Evolutionary conservation across 139 green algal species (phyloP).

Genomic region (Trebouxia sp.): DNA sequence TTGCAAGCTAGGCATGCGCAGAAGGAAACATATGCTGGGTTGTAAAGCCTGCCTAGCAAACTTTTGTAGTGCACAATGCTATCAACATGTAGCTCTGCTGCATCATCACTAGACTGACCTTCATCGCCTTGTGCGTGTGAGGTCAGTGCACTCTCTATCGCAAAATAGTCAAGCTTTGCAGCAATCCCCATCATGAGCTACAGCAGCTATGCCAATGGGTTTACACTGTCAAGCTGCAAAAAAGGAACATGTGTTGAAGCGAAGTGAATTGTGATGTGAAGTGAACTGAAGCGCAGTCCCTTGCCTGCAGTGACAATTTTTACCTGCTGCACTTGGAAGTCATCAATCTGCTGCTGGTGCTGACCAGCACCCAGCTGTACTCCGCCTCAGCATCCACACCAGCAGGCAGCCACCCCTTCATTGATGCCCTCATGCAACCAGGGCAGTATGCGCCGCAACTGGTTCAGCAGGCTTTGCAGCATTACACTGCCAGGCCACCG

Average conservation of each 20-base stretch:
- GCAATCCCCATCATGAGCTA: too few species aligned
- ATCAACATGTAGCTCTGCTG: too few species aligned
- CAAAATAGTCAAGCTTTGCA: too few species aligned
- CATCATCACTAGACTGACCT: too few species aligned
- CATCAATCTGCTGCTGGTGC: conserved; percentile 65
- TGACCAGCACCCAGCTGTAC: conserved; percentile 70
- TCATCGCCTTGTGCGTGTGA: too few species aligned
- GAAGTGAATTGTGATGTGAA: too few species aligned
- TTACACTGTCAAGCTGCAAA: too few species aligned
- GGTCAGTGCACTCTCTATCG: too few species aligned
- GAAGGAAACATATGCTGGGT: neutral
- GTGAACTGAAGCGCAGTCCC: neutral
- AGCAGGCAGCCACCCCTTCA: conserved; percentile 46
- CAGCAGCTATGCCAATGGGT: too few species aligned
- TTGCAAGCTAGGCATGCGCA: neutral
- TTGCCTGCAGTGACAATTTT: conserved; percentile 41
- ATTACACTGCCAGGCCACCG: conserved; percentile 22
- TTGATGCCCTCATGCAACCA: conserved; percentile 50
- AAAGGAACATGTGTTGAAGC: too few species aligned
- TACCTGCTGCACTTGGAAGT: conserved; percentile 76
- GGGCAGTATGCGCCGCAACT: conserved; percentile 26
- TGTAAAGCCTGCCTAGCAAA: neutral
- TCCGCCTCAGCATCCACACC: conserved; percentile 31
- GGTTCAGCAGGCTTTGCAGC: conserved; percentile 33
- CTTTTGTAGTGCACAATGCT: neutral